Evolutionary conservation across 2,329 filamentous ascomycete genomes (phyloP), one percentile per base, ranked within the genome.

Genomic region (Dactylonectria macrodidyma): DNA sequence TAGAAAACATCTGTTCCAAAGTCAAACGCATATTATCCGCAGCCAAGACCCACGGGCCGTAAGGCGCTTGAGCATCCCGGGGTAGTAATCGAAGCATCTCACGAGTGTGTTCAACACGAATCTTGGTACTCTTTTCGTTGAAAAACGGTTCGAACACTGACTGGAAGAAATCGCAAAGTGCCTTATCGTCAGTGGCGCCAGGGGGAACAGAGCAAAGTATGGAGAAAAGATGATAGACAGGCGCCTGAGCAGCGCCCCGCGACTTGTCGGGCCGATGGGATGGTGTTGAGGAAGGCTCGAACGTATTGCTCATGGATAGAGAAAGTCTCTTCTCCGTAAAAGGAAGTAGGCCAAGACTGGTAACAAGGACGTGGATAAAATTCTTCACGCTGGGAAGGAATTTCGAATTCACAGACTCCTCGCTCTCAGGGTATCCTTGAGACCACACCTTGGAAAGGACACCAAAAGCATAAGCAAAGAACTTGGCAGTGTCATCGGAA

Each of bases 401-500:
- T 26, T 88, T 77, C 77, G 85, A 54, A 76, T 81, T 66, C 83
- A 81, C 70, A 16, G 76, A 73, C 80, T 82, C 73, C 80, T 90
- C 76, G 84, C 85, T 48, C 77, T 87, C 78, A 1, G 69, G 33
- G 2, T 72, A 56, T 6, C 79, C 79, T 24, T 41, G 58, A 0
- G 75, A 70, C 94, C 95, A 97, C 2, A 95, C 80, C 30, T 87
- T 89, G 56, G 90, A 88, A 7, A 97, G 82, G 24, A 95, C 81
- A 48, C 90, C 90, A 57, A 95, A 86, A 24, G 95, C 86, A 48
- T 89, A 86, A 24, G 93, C 91, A 68, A 97, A 87, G 66, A 95
- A 95, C 68, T 90, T 88, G 76, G 93, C 93, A 1, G 95, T 93
- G 68, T 98, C 95, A 12, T 88, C 88, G 0, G 94, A 95, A 7